phyloP scores from a whole-genome alignment of 1,284 basidiomycete species.

The Moesziomyces sp. region DNA sequence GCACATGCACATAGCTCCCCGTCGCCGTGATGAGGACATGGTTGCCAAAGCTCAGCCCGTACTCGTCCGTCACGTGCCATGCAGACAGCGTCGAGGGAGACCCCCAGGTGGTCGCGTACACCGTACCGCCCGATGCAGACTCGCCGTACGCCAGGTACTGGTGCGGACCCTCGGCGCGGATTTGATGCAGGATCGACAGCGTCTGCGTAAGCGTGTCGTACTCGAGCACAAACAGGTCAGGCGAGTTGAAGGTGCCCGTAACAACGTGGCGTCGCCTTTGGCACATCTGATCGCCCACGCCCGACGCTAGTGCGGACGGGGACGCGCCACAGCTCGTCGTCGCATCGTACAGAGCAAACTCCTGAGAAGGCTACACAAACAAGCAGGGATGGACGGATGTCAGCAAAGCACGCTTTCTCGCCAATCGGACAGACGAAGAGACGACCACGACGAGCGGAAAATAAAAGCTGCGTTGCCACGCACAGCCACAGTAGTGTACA shows the following conservation, averaged over 20 bases:
- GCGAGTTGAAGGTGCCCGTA: conserved; percentile 59
- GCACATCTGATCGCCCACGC: conserved; percentile 9
- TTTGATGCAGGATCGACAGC: conserved; percentile 27
- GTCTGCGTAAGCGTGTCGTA: conserved; percentile 40
- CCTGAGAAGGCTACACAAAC: conserved; percentile 1
- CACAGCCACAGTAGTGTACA: conserved; percentile 2
- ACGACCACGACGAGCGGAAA: not conserved
- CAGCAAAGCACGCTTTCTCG: not conserved
- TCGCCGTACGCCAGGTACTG: conserved; percentile 53
- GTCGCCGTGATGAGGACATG: conserved; percentile 41
- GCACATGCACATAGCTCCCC: conserved; percentile 58
- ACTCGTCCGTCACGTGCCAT: conserved; percentile 40
- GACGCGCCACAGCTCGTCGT: conserved; percentile 4
- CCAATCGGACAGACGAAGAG: not conserved
- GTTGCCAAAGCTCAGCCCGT: conserved; percentile 16
- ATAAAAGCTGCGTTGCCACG: not conserved
- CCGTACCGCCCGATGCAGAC: conserved; percentile 2
- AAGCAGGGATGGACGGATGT: not conserved
- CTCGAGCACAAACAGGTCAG: conserved; percentile 46
- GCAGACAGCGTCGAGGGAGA: conserved; percentile 28
- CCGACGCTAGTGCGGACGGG: not conserved
- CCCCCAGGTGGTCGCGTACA: conserved; percentile 63
- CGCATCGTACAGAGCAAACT: conserved; percentile 10
- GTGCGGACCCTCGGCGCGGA: conserved; percentile 48
- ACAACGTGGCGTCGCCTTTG: conserved; percentile 40